Base-by-base conservation (phyloP, 2,329 filamentous ascomycete genomes). In the Didymella glomerata region DNA sequence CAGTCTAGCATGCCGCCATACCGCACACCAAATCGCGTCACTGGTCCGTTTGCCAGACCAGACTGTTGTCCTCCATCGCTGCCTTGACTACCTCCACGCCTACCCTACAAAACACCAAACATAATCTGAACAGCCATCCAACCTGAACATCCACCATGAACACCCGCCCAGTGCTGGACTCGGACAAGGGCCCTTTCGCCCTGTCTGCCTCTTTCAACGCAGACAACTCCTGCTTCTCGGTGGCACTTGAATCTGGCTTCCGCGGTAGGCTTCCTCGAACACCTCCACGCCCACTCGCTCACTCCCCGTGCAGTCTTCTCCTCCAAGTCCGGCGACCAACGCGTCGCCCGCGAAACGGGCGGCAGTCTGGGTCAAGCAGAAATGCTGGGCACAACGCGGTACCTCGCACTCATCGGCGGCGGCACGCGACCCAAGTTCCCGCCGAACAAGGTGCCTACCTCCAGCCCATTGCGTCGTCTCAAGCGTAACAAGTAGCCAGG, bases 311-410 rank as follows among this genome's bases (percentile, higher is more conserved):
- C 16, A 36, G 71, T 78, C 42, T 76, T 75, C 62, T 71, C 62
- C 10, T 65, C 76, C 4, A 67, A 63, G 38, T 61, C 67, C 53
- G 75, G 70, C 61, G 71, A 76, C 7, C 61, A 70, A 48, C 68
- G 68, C 18, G 57, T 71, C n/a, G 66, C 69, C 13, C 68, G 74
- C 68, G 72, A 76, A 54, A 63, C 78, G 36, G 75, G 74, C 74
- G 91, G 90, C 18, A 92, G 93, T 46, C 88, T 97, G 64, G 91
- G 90, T 40, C 83, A 92, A 40, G 91, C 90, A 25, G 89, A 93
- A 76, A 95, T 97, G 91, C 88, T 97, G 75, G 91, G 90, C 44
- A 90, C 88, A 67, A 88, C 91, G 52, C 93, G 94, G 79, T 96
- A 93, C 76, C 83, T 97, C 34, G 94, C 92, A 27, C 84, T 98